A percentile compares a stretch with the other conserved stretches of the same genome.
phyloP scores from a whole-genome alignment of 2,329 filamentous ascomycete species.

The Cladophialophora carrionii region DNA sequence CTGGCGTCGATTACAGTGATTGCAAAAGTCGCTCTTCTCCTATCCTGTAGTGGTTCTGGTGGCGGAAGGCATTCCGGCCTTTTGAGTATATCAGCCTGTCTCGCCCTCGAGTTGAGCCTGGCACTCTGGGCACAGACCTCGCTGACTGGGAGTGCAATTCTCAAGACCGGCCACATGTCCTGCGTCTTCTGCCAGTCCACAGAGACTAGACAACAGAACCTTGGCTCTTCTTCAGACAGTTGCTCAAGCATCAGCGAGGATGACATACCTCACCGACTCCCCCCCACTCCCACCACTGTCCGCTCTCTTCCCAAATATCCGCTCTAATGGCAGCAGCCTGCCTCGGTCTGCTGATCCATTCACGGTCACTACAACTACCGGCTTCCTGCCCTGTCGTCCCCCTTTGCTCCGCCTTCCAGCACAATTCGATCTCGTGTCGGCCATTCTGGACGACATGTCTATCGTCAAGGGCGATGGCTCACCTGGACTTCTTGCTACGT shows the following conservation, averaged over 20 bases:
- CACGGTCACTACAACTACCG: constrained; percentile 52
- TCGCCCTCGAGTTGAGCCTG: background rate
- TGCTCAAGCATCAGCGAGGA: constrained; percentile 11
- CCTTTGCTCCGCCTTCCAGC: constrained; percentile 62
- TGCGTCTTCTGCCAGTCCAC: background rate
- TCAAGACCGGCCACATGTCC: background rate
- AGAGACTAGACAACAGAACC: background rate
- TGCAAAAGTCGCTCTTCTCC: constrained; percentile 36
- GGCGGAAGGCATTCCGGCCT: constrained; percentile 38
- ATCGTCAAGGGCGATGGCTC: constrained; percentile 73
- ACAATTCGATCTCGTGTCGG: constrained; percentile 73
- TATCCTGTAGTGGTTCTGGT: constrained; percentile 31
- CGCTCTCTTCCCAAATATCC: constrained; percentile 50
- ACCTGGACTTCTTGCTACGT: constrained; percentile 75
- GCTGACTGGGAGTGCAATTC: background rate
- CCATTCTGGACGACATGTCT: constrained; percentile 75
- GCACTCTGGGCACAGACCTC: background rate
- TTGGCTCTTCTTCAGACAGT: background rate
- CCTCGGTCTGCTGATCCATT: constrained; percentile 51
- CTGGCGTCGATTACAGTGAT: background rate
- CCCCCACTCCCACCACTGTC: constrained; percentile 44
- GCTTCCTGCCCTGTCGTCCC: constrained; percentile 50
- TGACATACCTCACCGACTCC: constrained; percentile 32
- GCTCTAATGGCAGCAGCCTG: constrained; percentile 49
- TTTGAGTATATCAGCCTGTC: constrained; percentile 29